Evolutionary conservation across 192 early-diverging fungal species (phyloP), one percentile per base, ranked within the genome.

Genomic region (Podila horticola): DNA sequence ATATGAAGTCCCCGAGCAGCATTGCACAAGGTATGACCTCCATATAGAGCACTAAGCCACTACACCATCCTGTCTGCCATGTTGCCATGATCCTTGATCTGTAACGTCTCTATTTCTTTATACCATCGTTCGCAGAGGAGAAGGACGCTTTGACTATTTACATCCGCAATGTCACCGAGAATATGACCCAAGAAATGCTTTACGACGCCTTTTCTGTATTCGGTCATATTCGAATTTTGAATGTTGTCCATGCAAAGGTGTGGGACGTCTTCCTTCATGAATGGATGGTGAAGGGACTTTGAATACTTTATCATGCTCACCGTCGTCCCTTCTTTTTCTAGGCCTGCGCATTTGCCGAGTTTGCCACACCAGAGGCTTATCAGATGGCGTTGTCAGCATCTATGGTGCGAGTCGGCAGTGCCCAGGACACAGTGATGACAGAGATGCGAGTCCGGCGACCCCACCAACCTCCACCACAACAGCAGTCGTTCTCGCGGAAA

Each of bases 301-400:
- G 34, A 11, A 7, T 0, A 36, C 9, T 36, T 11, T 7, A 36
- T 11, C 10, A 10, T 36, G 34, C 34, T 36, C 34, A 36, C 8
- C 34, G 10, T 34, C 33, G 5, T 34, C 51, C 22, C 51, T 0
- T 10, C 52, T 55, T 4, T 31, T 31, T 22, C 45, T 38, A 67
- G 64, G 79, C 71, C 19, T 74, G 69, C 50, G 84, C 84, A 0
- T 86, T 82, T 52, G 66, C 83, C 15, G 84, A 86, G 26, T 83
- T 83, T 61, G 50, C 49, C 9, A 74, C 64, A 8, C 60, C 84
- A 45, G 74, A 86, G 24, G 75, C 74, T 22, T 65, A 68, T 29
- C 69, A 77, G 28, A 83, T 74, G 50, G 82, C 84, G 7, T 30
- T 86, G n/a, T 61, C 72, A 15, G 82, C 77, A 26, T 55, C 74